Base-by-base conservation (phyloP, 805 yeast species). In the Kazachstania taianensis region DNA sequence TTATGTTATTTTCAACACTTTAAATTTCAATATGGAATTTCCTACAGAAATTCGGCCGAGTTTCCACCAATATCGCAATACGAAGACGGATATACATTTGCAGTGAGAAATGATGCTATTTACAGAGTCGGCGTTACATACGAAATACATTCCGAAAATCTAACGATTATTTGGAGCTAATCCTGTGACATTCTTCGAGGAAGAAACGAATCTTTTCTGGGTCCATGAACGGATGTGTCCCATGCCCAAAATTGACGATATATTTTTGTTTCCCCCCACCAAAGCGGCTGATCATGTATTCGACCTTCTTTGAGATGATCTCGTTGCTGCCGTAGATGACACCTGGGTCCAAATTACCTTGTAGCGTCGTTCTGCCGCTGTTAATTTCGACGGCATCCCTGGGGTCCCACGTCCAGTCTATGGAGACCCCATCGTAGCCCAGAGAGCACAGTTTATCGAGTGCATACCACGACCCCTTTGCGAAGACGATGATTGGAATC, bases 381-480 rank as follows among this genome's bases (percentile, higher is more conserved):
- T 75, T 77, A 10, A 79, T 69, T 51, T 73, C 70, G 18, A 81
- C 84, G 2, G 97, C 96, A 42, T 82, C 84, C 28, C 67, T 73
- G 10, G 97, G 97, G 46, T 72, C 78, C 63, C 78, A 79, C 26
- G 76, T 64, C 96, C 97, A 92, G 59, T 92, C 98, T 39, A 92
- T 70, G 2, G 96, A 86, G n/a, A 92, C 85, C 13, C 75, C 75
- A 52, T 86, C 78, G 61, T 84, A 92, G 9, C 87, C 92, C 5
- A 82, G 64, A 32, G 74, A 76, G 53, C 94, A 81, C 41, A 92
- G 67, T 37, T 78, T 81, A 46, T 89, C 87, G 35, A 92, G 66
- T 5, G 97, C 96, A 50, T 85, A 89, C 96, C 96, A 89, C 0
- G 98, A 92, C 29, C 95, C 95, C 63, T 87, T 92, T 20, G 96